Base-by-base conservation (phyloP, 2,329 filamentous ascomycete genomes). In the Lachnellula arida region DNA sequence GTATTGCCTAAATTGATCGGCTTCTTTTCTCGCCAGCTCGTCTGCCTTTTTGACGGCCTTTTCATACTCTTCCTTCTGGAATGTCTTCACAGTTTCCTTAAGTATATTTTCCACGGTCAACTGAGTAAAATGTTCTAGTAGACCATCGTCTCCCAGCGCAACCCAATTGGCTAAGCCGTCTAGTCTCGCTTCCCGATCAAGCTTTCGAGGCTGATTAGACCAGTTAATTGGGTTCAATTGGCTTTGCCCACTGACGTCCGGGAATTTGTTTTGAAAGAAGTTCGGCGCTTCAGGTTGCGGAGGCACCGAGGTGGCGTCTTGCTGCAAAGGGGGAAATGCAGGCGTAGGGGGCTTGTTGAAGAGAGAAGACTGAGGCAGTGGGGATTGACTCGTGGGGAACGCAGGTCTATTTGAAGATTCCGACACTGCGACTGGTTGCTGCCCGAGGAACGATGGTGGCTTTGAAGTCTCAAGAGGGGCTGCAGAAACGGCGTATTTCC, bases 71-170 rank as follows among this genome's bases (percentile, higher is more conserved):
- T 69, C 65, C 22, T 56, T 44, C 34, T 47, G 32, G 39, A 61
- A 67, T 17, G 46, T 49, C 6, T 51, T 46, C 8, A 62, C 52
- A 14, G 63, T 60, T 25, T 58, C 47, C 12, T 42, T 44, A 3
- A 70, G 51, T 15, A 68, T 53, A 7, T 55, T 51, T 22, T 64
- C 60, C 15, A 68, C 63, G 9, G 60, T 57, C 28, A 53, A 58
- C 7, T 57, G 54, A 17, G 54, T 66, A 47, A 71, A 71, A 35
- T 71, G 65, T 19, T 71, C 68, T 14, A 71, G 32, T n/a, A 71
- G 53, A 11, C 69, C 69, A 34, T 64, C 63, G 19, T 65, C 58
- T 2, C 67, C 69, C 6, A 65, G 51, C 8, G 59, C 46, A 46
- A 65, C 43, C 69, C 69, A 71, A 23, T 67, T 52, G 15, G 65